Base-by-base conservation (phyloP, 495 filamentous ascomycete genomes). In the Xylaria castorea region DNA sequence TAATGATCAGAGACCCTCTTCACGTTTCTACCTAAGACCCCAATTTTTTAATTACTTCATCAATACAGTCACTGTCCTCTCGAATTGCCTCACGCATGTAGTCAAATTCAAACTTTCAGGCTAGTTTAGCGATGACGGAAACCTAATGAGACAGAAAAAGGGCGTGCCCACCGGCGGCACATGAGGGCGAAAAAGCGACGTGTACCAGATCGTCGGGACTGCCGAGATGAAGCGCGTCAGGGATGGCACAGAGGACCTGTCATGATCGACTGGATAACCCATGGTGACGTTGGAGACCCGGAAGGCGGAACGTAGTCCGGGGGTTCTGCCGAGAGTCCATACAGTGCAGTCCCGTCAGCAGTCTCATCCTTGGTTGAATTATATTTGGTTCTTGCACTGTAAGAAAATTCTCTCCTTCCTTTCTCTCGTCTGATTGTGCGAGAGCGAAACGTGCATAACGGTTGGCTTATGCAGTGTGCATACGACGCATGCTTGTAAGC, bases 131-230 rank as follows among this genome's bases (percentile, higher is more conserved):
- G 48, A 51, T 2, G 48, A 32, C 18, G 32, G 36, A 20, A 32
- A 25, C 4, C 6, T 2, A 30, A 44, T 38, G 22, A 44, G n/a
- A n/a, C 40, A 7, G 11, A 22, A 42, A 63, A 44, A 63, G 36
- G 36, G 20, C 32, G 36, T 38, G 34, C 20, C 25, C 60, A 6
- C 25, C 5, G 22, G 51, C 51, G 51, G 51, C 16, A 55, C 22
- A 42, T 3, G 25, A 32, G 38, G 25, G 14, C 9, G 20, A 16
- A 40, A 68, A 68, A 62, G 9, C 27, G 57, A 70, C 50, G 40
- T 61, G 57, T 70, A 70, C 67, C 67, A 70, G 20, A 46, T 70
- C 38, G 53, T 50, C 57, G 67, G 67, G 53, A 70, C 67, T 61
- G 55, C 67, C 67, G 67, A 70, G 67, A 70, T 70, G 51, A 69